These are phyloP conservation scores for Russula lepida DNA, from an alignment of 768 basidiomycete genomes.

Conservation along the genomic window DNA sequence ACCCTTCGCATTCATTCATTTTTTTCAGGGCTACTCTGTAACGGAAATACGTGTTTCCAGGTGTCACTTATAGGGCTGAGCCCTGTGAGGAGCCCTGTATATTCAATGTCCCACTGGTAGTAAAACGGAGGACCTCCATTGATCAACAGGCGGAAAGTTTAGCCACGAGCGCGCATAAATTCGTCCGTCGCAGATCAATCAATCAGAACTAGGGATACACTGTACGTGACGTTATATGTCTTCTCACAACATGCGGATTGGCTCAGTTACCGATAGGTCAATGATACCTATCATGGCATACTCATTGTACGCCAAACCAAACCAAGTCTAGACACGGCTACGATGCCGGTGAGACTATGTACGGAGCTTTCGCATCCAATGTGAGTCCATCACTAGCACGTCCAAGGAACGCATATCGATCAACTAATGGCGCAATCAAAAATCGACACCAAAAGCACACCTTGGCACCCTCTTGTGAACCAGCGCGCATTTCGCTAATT, in stretches of 20 bases:
- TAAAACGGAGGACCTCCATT: not conserved
- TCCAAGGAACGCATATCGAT: not conserved
- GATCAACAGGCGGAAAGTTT: not conserved
- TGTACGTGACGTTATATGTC: not conserved
- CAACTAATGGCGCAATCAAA: not conserved
- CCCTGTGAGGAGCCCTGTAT: not conserved
- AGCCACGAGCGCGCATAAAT: not conserved
- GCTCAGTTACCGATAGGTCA: not conserved
- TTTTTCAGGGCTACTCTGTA: not conserved
- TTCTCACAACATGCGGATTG: not conserved
- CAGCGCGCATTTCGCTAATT: not conserved
- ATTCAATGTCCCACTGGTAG: not conserved
- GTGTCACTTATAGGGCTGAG: not conserved
- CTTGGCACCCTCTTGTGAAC: not conserved
- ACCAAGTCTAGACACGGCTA: not conserved
- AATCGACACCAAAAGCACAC: not conserved
- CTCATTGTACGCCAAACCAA: not conserved
- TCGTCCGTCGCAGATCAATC: not conserved
- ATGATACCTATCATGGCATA: not conserved
- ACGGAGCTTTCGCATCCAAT: no score
- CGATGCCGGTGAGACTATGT: not conserved
- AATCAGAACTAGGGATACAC: not conserved
- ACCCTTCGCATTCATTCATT: not conserved
- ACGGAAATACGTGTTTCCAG: not conserved
- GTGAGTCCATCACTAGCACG: not conserved